These are phyloP conservation scores for Lagenaria siceraria DNA, from an alignment of 306 rosid species.

Conservation along the genomic window DNA sequence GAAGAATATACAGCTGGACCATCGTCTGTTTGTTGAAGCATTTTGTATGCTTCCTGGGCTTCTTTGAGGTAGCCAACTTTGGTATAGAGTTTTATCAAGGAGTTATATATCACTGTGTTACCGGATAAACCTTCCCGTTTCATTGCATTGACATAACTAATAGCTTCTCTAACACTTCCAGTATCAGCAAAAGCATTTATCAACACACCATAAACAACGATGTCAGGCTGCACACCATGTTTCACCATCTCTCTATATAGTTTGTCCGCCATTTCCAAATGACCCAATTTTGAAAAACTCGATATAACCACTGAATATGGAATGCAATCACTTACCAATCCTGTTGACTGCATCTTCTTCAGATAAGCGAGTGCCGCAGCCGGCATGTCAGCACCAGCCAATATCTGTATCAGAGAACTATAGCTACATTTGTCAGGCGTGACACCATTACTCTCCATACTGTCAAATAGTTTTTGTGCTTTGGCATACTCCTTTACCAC, in stretches of 20 bases:
- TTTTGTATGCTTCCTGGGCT: conserved; percentile 60
- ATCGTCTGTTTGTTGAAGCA: conserved; percentile 37
- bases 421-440: conserved; percentile 58
- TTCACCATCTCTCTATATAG: conserved; percentile 55
- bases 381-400: conserved; percentile 52
- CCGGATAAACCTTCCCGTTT: conserved; percentile 41
- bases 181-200: conserved; percentile 65
- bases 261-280: conserved; percentile 43
- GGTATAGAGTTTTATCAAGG: conserved; percentile 70
- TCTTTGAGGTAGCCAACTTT: conserved; percentile 64
- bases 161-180: conserved; percentile 54
- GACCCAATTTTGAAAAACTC: conserved; percentile 51
- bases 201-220: conserved; percentile 51
- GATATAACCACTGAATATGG: conserved; percentile 57
- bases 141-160: conserved; percentile 42
- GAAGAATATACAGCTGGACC: conserved; percentile 57
- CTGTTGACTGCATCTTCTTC: conserved; percentile 55
- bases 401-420: conserved; percentile 62
- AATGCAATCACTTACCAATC: conserved; percentile 59
- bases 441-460: conserved; percentile 38
- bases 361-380: conserved; percentile 41
- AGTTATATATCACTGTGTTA: conserved; percentile 38
- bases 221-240: conserved; percentile 47
- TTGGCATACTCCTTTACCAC: conserved; percentile 35
- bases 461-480: conserved; percentile 54